Evolutionary conservation across 495 filamentous ascomycete species (phyloP).

Genomic region (Xylaria intraflava): DNA sequence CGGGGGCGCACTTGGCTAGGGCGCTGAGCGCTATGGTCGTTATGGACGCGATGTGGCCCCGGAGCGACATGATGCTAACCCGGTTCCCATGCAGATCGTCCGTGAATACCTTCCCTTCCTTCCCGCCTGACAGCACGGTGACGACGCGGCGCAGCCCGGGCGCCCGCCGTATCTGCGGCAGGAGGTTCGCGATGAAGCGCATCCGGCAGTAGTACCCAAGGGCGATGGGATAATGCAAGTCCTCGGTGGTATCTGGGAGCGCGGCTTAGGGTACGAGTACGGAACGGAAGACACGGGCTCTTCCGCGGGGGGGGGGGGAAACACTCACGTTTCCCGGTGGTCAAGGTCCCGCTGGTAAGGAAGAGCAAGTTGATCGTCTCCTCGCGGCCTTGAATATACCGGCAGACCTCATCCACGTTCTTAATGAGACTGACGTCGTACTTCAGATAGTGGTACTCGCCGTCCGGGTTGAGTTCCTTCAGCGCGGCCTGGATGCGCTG

Average conservation of each 20-base stretch:
- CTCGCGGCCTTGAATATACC: constrained; percentile 46
- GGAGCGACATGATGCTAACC: constrained; percentile 19
- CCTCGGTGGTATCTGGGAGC: constrained; percentile 45
- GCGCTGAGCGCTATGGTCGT: constrained; percentile 13
- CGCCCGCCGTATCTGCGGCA: constrained; percentile 44
- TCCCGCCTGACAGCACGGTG: constrained; percentile 36
- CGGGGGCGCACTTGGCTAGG: constrained; percentile 35
- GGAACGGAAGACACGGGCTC: no score
- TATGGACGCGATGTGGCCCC: constrained; percentile 5
- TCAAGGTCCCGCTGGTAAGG: constrained; percentile 34
- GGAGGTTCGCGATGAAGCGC: constrained; percentile 53
- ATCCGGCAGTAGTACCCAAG: constrained; percentile 53
- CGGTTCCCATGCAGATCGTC: constrained; percentile 33
- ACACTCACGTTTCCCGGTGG: constrained; percentile 20
- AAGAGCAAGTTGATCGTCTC: constrained; percentile 54
- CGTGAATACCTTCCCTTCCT: constrained; percentile 41
- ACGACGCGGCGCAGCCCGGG: constrained; percentile 46
- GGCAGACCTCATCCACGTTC: constrained; percentile 49
- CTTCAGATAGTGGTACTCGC: constrained; percentile 46
- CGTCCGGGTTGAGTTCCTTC: constrained; percentile 38
- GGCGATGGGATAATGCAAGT: constrained; percentile 37
- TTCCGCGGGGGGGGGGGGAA: not conserved
- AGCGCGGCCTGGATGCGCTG: constrained; percentile 36
- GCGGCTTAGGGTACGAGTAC: not conserved
- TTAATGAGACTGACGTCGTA: constrained; percentile 50